These are phyloP conservation scores for Hyphopichia pseudoburtonii DNA, from an alignment of 1,139 yeast genomes.

Conservation along the genomic window DNA sequence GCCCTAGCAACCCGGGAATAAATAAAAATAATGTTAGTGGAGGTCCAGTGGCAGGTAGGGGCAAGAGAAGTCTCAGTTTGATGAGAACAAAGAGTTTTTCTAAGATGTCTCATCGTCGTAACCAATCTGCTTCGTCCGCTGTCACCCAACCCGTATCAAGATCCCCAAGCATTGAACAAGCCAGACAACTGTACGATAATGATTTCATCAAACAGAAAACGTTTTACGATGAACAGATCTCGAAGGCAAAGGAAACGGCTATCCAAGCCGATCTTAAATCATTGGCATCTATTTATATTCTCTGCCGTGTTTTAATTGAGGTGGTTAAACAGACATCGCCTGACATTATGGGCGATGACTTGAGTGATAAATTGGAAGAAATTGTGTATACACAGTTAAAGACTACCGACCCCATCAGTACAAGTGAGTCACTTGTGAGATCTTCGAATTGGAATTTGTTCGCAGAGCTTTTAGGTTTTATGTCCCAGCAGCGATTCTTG, in stretches of 20 bases:
- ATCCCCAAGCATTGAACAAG: slow-evolving; percentile 10
- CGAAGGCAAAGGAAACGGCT: slow-evolving; percentile 65
- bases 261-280: slow-evolving; percentile 86
- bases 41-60: slow-evolving; percentile 11
- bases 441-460: slow-evolving; percentile 93
- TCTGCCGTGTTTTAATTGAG: slow-evolving; percentile 92
- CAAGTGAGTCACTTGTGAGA: slow-evolving; percentile 64
- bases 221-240: slow-evolving; percentile 43
- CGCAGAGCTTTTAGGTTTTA: slow-evolving; percentile 84
- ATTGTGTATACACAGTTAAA: slow-evolving; percentile 88
- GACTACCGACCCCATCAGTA: slow-evolving; percentile 78
- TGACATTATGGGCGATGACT: slow-evolving; percentile 71
- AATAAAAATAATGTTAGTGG: slow-evolving; percentile 7
- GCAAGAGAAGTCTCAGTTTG: slow-evolving; percentile 42
- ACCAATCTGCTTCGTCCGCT: slow-evolving; percentile 35
- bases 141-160: slow-evolving; percentile 6
- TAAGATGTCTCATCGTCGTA: slow-evolving; percentile 37
- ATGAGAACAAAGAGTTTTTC: slow-evolving; percentile 45
- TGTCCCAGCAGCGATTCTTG: slow-evolving; percentile 81
- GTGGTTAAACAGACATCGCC: slow-evolving; percentile 85
- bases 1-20: slow-evolving; percentile 16
- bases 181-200: slow-evolving; percentile 9
- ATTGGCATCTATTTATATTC: slow-evolving; percentile 78
- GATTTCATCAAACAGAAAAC: slow-evolving; percentile 25
- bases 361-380: slow-evolving; percentile 85